Evolutionary conservation across 805 yeast genomes (phyloP), one percentile per base, ranked within the genome.

Genomic region (Cyberlindnera mississippiensis): DNA sequence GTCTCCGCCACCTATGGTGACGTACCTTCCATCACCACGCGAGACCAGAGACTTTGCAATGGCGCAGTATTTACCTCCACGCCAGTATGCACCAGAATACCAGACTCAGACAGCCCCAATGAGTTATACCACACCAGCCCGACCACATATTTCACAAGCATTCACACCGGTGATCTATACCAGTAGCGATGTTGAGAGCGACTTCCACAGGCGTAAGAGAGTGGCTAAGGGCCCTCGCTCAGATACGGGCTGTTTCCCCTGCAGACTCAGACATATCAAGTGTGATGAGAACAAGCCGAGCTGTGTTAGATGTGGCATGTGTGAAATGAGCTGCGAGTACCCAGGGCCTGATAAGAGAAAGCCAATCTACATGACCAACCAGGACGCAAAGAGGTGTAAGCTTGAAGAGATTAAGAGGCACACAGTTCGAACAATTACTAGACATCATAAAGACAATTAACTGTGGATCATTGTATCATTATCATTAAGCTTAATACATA

Each of bases 281-380:
- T 79, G 85, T 60, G 84, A 79, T 56, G 82, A 78, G 53, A 67
- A 66, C 30, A 70, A 68, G 38, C 84, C 85, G 6, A 70, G 68
- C 16, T 79, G 85, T 57, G 66, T 61, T 37, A 75, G 75, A 55
- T 65, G 82, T 55, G 59, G 64, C 32, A 68, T 66, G 37, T 41
- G 40, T 9, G 33, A 31, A 2, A 30, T 37, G 7, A 2, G 7
- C 3, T 52, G 53, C 34, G 50, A 50, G 8, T 49, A 33, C 27
- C 50, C 51, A 14, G 18, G 20, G 2, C 16, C 14, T 3, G 18
- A 16, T n/a, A 31, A 19, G 4, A 9, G 7, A 14, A 44, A 36
- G 35, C 51, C 51, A 4, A 12, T 4, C 12, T 48, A 49, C 20
- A 29, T 45, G 41, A 18, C 22, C 6, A 38, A 49, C 31, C 26